Conservation (phyloP, 1,284 basidiomycete species). For the Pterulicium gracile region DNA sequence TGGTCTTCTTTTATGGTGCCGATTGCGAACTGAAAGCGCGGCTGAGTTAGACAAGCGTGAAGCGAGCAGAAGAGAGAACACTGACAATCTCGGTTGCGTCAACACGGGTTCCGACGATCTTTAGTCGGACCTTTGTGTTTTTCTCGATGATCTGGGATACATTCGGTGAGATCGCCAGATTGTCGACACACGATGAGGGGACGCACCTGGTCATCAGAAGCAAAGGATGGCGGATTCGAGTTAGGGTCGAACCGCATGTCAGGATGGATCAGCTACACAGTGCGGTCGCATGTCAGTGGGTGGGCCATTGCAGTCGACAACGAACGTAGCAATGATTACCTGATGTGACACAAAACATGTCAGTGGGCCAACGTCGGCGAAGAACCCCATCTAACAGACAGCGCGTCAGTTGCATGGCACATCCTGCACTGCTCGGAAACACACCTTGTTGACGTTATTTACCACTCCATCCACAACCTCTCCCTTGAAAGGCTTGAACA, state of each 20-base stretch:
- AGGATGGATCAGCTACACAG: conserved; percentile 88
- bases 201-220: conserved; percentile 76
- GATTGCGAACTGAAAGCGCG: conserved; percentile 65
- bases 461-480: conserved; percentile 98
- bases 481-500: conserved; percentile 97
- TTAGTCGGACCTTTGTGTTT: conserved; percentile 84
- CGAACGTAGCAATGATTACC: conserved; percentile 31
- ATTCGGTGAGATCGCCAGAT: conserved; percentile 1
- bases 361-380: conserved; percentile 90
- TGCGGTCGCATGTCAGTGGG: conserved; percentile 23
- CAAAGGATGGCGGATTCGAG: conserved; percentile 85
- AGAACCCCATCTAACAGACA: conserved; percentile 96
- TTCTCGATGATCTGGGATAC: conserved; percentile 75
- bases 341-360: conserved; percentile 92
- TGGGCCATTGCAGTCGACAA: conserved; percentile 6
- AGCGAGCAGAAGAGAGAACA: conserved; percentile 12
- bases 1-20: conserved; percentile 94
- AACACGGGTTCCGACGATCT: conserved; percentile 94
- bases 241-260: conserved; percentile 91
- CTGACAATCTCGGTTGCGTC: conserved; percentile 95
- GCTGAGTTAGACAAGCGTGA: conserved; percentile 1
- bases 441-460: conserved; percentile 90
- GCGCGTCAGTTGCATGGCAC: too few species aligned
- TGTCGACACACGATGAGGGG: neutral
- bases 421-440: conserved; percentile 16